Percentiles rank a stretch among this genome's conserved stretches.
Conservation (phyloP, 2,329 filamentous ascomycete species). For the Alternaria rosae region DNA sequence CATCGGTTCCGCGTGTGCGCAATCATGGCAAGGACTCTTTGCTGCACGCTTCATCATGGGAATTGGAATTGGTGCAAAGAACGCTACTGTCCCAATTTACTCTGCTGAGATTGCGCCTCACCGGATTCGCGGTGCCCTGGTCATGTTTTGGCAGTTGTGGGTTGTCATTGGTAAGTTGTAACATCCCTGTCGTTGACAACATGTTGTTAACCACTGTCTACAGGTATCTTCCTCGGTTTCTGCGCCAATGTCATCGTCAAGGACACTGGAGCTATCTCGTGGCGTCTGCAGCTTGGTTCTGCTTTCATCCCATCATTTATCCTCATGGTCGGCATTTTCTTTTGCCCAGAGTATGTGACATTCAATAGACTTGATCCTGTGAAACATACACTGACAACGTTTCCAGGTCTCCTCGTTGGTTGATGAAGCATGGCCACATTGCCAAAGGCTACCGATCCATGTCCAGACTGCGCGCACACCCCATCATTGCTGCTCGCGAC, state of each 20-base stretch:
- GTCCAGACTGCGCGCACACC: constrained; percentile 48
- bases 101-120: constrained; percentile 46
- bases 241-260: constrained; percentile 59
- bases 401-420: constrained; percentile 47
- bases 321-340: constrained; percentile 45
- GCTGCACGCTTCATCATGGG: constrained; percentile 48
- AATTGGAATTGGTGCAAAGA: constrained; percentile 45
- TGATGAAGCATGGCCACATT: constrained; percentile 47
- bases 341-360: constrained; percentile 43
- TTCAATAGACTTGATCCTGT: rapidly evolving
- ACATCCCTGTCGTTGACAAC: constrained; percentile 6
- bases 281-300: constrained; percentile 49
- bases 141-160: constrained; percentile 52
- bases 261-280: constrained; percentile 46
- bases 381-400: neutral
- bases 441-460: constrained; percentile 59
- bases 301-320: constrained; percentile 51
- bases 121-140: constrained; percentile 47
- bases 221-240: constrained; percentile 56
- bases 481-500: constrained; percentile 47
- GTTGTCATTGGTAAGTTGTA: constrained; percentile 41
- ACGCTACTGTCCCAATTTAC: constrained; percentile 46
- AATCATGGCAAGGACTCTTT: constrained; percentile 48
- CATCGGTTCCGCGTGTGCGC: constrained; percentile 48
- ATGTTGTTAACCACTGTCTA: constrained; percentile 9